Evolutionary conservation across 2,329 filamentous ascomycete genomes (phyloP), one percentile per base, ranked within the genome.

Genomic region (Fusarium sp.): DNA sequence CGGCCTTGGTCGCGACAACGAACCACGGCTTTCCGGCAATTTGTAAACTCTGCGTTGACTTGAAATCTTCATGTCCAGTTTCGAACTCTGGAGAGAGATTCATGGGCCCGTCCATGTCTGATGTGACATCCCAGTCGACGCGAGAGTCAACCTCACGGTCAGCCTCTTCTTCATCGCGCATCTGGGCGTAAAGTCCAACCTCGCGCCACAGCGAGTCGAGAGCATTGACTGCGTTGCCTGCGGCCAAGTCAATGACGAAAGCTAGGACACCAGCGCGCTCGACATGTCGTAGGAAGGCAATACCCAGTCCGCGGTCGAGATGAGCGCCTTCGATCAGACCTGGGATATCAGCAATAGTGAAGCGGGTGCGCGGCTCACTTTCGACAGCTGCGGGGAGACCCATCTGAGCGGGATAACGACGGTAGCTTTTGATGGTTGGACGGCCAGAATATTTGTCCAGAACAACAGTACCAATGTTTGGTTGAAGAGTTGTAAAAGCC

Each of bases 11-110:
- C 1, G 92, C 94, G 38, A 97, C 88, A 6, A 97, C 93, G 70
- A 96, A 95, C 95, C 95, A 99, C 1, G 95, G 93, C 78, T 99
- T 99, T 31, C 85, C 86, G n/a, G 91, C 90, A 65, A 98, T 96
- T 36, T 89, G 86, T n/a, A 91, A 72, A n/a, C 75, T 80, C 4
- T 75, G 72, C 3, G 53, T 50, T 15, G 54, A 56, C 2, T 49
- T 41, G 8, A 66, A 55, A 6, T 52, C 27, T 13, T 56, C 45
- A 6, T 59, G 38, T 2, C 44, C 54, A 3, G 50, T 47, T 9
- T 65, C 61, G 43, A 66, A 65, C 4, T 64, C 63, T 4, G 63
- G 53, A 35, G 63, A 51, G 43, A 70, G 51, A 38, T 71, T 70
- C 51, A 75, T 52, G 29, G 70, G 29, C 63, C 65, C 65, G 10